Conservation (phyloP, 208 protist genomes). For the Endotrypanum monterogeii region DNA sequence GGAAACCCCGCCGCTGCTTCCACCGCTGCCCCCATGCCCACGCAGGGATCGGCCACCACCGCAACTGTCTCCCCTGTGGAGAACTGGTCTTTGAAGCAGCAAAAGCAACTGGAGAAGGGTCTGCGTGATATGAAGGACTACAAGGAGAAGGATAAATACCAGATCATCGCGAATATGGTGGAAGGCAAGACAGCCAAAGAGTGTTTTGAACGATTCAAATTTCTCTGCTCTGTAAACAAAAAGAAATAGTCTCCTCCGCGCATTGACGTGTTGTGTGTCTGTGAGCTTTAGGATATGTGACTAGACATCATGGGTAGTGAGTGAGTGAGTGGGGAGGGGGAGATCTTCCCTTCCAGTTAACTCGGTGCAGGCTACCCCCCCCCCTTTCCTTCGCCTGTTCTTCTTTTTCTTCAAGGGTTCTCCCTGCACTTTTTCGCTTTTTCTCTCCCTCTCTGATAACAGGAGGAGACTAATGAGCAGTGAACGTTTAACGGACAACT, state of each 20-base stretch:
- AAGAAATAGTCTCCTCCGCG: constrained; percentile 49
- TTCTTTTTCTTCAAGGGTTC: no score
- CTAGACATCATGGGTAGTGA: no score
- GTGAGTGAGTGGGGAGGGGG: neutral
- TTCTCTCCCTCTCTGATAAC: neutral
- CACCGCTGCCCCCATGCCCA: constrained; percentile 22
- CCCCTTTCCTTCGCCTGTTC: no score
- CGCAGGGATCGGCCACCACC: constrained; percentile 24
- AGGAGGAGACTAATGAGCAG: neutral
- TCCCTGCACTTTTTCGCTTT: no score
- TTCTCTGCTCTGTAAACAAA: constrained; percentile 92
- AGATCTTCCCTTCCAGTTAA: neutral
- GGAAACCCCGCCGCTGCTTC: constrained; percentile 25
- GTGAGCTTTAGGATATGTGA: neutral
- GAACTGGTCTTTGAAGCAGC: constrained; percentile 94
- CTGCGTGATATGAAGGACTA: constrained; percentile 93
- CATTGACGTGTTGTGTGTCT: neutral
- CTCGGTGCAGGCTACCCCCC: neutral
- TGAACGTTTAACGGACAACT: neutral
- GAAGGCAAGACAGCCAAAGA: constrained; percentile 96
- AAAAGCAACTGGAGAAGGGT: constrained; percentile 94
- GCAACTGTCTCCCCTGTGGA: constrained; percentile 41
- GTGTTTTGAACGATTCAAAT: constrained; percentile 96
- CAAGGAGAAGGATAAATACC: constrained; percentile 95
- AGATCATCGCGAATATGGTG: constrained; percentile 94